phyloP scores from a whole-genome alignment of 2,329 filamentous ascomycete species.

The Ophiostoma piceae region DNA sequence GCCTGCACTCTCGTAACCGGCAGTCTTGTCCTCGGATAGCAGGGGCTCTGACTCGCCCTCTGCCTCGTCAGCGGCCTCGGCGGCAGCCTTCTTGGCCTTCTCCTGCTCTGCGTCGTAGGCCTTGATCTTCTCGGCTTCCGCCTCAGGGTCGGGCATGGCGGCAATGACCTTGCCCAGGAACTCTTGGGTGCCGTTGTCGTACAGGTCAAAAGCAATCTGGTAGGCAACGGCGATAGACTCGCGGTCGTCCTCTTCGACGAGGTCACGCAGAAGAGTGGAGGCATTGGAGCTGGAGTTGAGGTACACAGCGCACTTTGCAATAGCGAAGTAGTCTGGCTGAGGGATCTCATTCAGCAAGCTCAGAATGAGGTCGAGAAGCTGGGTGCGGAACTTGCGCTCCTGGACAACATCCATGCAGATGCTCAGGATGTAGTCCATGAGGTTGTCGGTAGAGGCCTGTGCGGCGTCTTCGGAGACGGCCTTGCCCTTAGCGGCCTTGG shows the following conservation, averaged over 20 bases:
- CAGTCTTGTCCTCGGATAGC: conserved; percentile 40
- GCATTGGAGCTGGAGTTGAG: conserved; percentile 88
- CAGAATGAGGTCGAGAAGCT: conserved; percentile 89
- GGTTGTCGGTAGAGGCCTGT: conserved; percentile 82
- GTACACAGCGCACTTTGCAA: conserved; percentile 96
- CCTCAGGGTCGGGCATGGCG: conserved; percentile 59
- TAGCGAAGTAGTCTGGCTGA: conserved; percentile 93
- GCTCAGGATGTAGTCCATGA: conserved; percentile 93
- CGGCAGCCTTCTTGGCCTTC: conserved; percentile 39
- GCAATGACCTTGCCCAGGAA: conserved; percentile 87
- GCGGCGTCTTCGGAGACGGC: conserved; percentile 62
- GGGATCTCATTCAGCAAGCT: conserved; percentile 90
- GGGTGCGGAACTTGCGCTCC: conserved; percentile 74
- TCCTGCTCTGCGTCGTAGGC: background rate
- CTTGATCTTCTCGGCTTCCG: conserved; percentile 32
- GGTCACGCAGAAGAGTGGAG: conserved; percentile 73
- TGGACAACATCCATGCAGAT: conserved; percentile 98
- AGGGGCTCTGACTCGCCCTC: conserved; percentile 46
- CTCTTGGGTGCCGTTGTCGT: conserved; percentile 97
- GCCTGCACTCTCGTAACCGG: conserved; percentile 36
- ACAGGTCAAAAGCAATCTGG: conserved; percentile 95
- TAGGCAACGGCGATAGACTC: conserved; percentile 82
- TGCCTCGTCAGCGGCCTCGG: conserved; percentile 30
- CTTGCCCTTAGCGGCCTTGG: conserved; percentile 58
- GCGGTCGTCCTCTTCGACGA: conserved; percentile 73